A percentile compares a stretch with the other conserved stretches of the same genome.
These are phyloP conservation scores for Phoenix dactylifera DNA, from an alignment of 176 grass and related monocot species.

Conservation along the genomic window DNA sequence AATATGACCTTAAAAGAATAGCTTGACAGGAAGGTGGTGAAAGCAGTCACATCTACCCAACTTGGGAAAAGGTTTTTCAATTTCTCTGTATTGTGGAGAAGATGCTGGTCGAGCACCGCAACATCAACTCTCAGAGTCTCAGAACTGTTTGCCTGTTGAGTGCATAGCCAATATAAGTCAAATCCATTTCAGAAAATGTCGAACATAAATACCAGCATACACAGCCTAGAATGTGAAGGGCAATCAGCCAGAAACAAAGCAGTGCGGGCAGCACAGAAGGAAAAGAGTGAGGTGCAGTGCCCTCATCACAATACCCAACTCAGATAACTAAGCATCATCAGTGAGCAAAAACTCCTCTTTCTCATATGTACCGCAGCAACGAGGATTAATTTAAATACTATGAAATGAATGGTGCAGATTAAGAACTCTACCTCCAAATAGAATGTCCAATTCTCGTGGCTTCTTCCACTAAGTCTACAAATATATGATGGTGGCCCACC, in stretches of 20 bases:
- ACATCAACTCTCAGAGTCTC: slow-evolving; percentile 66
- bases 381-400: no score
- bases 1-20: slow-evolving; percentile 37
- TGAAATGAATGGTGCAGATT: slow-evolving; percentile 7
- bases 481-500: slow-evolving; percentile 86
- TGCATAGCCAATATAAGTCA: not conserved
- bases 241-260: no score
- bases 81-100: slow-evolving; percentile 49
- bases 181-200: no score
- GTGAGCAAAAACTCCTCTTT: no score
- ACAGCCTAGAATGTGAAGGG: no score
- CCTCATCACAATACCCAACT: no score
- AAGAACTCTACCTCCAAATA: slow-evolving; percentile 71
- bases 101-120: slow-evolving; percentile 84
- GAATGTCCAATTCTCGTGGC: slow-evolving; percentile 73
- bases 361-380: no score
- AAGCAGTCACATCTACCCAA: slow-evolving; percentile 79
- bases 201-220: no score
- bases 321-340: no score
- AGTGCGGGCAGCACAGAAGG: no score
- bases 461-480: slow-evolving; percentile 72
- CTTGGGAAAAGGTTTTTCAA: slow-evolving; percentile 67
- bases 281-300: no score
- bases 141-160: slow-evolving; percentile 52
- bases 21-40: slow-evolving; percentile 79